Evolutionary conservation across 306 rosid species (phyloP), one percentile per base, ranked within the genome.

Genomic region (Acacia acuminata): DNA sequence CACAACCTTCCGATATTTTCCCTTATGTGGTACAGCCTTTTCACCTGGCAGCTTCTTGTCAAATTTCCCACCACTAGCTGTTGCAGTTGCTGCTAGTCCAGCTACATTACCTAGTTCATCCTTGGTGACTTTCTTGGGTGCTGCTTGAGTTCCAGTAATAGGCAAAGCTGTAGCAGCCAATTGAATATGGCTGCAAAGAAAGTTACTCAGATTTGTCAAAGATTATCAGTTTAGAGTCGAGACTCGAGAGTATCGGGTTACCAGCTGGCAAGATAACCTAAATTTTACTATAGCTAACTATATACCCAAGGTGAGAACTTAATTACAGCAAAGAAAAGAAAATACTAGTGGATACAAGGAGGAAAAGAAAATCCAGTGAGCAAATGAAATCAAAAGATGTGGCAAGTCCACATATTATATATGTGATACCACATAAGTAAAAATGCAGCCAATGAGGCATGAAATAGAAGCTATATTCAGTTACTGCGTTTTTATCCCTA

Each of bases 61-160:
- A 82, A 94, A 96, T 78, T 96, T 96, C 45, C 99, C 99, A 65
- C 97, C 99, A 71, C 99, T 96, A 63, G 98, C 99, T 12, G 98
- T 94, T 34, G 99, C 85, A 73, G 92, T 86, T 89, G 98, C 91
- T 47, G 97, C 99, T 63, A 92, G 50, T 81, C 99, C 98, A 17
- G 99, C 98, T 20, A 91, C 94, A 82, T 77, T 86, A 50, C 97
- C 91, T 10, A 95, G 91, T 79, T 91, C 94, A 61, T 91, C 91
- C 86, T 96, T 94, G 38, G 92, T 78, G 61, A 90, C 77, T 83
- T 91, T 96, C 91, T 86, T 91, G 15, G 94, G 91, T 30, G 83
- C 89, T 69, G 94, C 93, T 78, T 88, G 92, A 64, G 90, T 88
- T 87, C 97, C 98, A n/a, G 97, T 96, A 80, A 96, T 96, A 45